Base-by-base conservation (phyloP, 345 rosid species). In the Arabidopsis suecica region DNA sequence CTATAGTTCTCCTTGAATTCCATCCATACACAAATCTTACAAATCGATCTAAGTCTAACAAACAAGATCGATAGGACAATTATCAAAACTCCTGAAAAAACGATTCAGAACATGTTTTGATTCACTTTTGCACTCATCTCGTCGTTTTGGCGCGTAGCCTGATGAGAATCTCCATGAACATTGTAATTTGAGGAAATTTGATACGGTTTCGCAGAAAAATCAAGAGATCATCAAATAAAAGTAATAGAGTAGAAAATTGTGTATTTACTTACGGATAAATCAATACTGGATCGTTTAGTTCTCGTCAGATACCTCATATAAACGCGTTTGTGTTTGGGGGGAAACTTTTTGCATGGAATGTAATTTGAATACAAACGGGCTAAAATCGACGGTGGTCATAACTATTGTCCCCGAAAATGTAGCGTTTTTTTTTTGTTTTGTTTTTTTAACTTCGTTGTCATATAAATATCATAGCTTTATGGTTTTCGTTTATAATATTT, bases 331-430 rank as follows among this genome's bases (percentile, higher is more conserved):
- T 58, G 38, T 67, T 18, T 75, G 55, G 62, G 47, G n/a, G 5
- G 14, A 53, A 51, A 51, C 62, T 60, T 68, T 66, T 68, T 68
- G 68, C 79, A 67, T 75, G 62, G 47, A 28, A 60, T 68, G 53
- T 42, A 38, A 30, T 68, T 66, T 75, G 73, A 59, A 75, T 56
- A 55, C 9, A 8, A 61, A 11, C 32, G 11, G 51, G 13, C 45
- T 71, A 41, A 23, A 69, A 57, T 69, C 2, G 9, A 47, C 10
- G 3, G 25, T 18, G 47, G 18, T 45, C 16, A 2, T 55, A 16
- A 53, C 40, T 6, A 32, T 18, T 41, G 53, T 55, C 7, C 23
- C 12, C 20, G 4, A 37, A 22, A 33, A 30, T 30, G 30, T 61
- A 38, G 32, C 32, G 32, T 16, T 16, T 0, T 16, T 16, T 0